Base-by-base conservation (phyloP, 2,329 filamentous ascomycete species). In the Curvularia sp. region DNA sequence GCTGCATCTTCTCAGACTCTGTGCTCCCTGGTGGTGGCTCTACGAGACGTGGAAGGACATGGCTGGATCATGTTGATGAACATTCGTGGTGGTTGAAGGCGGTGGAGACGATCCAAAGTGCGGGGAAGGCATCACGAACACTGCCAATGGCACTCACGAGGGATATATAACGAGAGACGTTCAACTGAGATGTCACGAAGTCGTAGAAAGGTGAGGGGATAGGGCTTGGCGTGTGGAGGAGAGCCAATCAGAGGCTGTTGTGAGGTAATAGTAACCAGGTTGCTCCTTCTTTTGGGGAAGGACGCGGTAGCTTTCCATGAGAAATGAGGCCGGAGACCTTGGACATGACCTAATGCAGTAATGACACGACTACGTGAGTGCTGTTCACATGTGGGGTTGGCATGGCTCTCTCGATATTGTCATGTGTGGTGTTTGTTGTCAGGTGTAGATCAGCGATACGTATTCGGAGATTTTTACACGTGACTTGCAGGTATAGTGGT, bases 181-280 rank as follows among this genome's bases (percentile, higher is more conserved):
- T 43, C 9, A 49, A 30, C 15, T 24, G 3, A 20, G 28, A 28
- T 35, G 61, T 55, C 26, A 49, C 18, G 58, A 56, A 53, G 60
- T 61, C 51, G 55, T 24, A 33, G 48, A 31, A 49, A 51, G 35
- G 26, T 54, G 60, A 64, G 60, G 60, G 55, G 60, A 63, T 38
- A 49, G 46, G 53, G 58, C 56, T 63, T 50, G 58, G 55, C 42
- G 53, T 42, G 20, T 9, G 12, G 18, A 20, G 1, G 24, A 13
- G 28, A 53, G 54, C 62, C 60, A 65, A 65, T 65, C n/a, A 55
- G 48, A 48, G 44, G 26, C 48, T 52, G 31, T 47, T 38, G 63
- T 65, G 39, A 60, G 56, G 61, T 65, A 65, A 65, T 43, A 64
- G 53, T 31, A 64, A 64, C 58, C 42, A 31, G 47, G 42, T 44